phyloP scores from a whole-genome alignment of 352 stramenopile genomes.

The Phytopythium cucurbitacearum region DNA sequence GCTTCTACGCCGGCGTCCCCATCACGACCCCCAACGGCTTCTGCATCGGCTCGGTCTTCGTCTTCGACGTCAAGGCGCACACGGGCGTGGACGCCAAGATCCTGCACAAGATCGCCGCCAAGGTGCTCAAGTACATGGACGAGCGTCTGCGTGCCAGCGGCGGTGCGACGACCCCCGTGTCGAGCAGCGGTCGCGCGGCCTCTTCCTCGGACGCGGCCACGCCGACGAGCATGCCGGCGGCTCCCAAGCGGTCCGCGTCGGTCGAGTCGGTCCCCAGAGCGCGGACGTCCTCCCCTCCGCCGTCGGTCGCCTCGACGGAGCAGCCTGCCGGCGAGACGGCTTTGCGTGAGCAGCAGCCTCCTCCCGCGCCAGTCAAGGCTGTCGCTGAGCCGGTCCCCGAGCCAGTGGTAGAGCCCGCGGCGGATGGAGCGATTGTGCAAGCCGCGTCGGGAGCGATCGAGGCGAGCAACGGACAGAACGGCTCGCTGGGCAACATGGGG shows the following conservation, averaged over 20 bases:
- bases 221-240: slow-evolving; percentile 3
- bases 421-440: slow-evolving; percentile 33
- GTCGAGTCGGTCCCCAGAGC: slow-evolving; percentile 15
- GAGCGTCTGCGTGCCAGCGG: slow-evolving; percentile 31
- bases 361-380: slow-evolving; percentile 24
- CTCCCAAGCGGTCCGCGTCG: slow-evolving; percentile 24
- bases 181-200: slow-evolving; percentile 12
- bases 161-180: slow-evolving; percentile 27
- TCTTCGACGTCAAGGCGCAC: slow-evolving; percentile 83
- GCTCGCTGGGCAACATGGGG: slow-evolving; percentile 78
- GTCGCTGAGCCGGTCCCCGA: slow-evolving; percentile 13
- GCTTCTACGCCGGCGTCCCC: slow-evolving; percentile 80
- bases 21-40: slow-evolving; percentile 74
- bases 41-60: slow-evolving; percentile 84
- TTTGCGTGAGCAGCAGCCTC: slow-evolving; percentile 39
- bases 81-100: slow-evolving; percentile 76
- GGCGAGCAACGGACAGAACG: slow-evolving; percentile 52
- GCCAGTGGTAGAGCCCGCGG: slow-evolving; percentile 4
- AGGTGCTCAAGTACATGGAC: slow-evolving; percentile 88
- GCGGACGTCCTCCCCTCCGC: slow-evolving; percentile 20
- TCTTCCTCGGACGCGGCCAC: slow-evolving; percentile 12
- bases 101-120: slow-evolving; percentile 82
- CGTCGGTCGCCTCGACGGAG: slow-evolving; percentile 19
- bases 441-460: slow-evolving; percentile 59
- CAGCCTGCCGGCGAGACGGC: slow-evolving; percentile 58